Evolutionary conservation across 2,329 filamentous ascomycete genomes (phyloP).

Genomic region (Helminthosporium solani): DNA sequence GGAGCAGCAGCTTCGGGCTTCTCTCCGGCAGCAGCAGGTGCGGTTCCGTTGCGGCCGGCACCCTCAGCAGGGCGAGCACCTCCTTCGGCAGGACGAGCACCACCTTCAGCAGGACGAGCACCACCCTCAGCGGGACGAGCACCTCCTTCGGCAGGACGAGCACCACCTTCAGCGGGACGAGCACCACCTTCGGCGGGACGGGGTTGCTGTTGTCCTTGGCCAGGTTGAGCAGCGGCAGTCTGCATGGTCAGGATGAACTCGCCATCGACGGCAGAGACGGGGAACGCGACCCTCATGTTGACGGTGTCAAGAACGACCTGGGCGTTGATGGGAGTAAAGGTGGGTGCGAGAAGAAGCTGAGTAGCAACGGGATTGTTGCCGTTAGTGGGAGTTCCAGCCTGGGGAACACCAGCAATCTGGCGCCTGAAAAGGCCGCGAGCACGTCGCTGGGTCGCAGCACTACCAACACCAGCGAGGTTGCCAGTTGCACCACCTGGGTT

Average conservation of each 20-base stretch:
- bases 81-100: constrained; percentile 8
- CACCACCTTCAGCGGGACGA: constrained; percentile 5
- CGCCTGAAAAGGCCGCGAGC: constrained; percentile 31
- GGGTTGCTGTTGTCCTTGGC: constrained; percentile 6
- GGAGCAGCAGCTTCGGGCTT: neutral
- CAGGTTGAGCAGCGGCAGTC: constrained; percentile 14
- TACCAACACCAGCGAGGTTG: constrained; percentile 26
- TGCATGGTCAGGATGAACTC: constrained; percentile 41
- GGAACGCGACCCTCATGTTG: constrained; percentile 41
- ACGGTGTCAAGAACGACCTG: constrained; percentile 36
- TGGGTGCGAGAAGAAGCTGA: constrained; percentile 37
- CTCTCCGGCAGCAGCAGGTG: constrained; percentile 1
- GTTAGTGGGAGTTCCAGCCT: constrained; percentile 28
- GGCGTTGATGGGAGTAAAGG: constrained; percentile 39
- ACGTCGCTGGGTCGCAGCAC: constrained; percentile 17
- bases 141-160: constrained; percentile 3
- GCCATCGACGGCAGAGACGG: constrained; percentile 38
- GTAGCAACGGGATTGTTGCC: constrained; percentile 37
- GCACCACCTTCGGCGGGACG: constrained; percentile 3
- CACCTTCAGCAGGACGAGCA: constrained; percentile 3
- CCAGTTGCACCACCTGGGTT: constrained; percentile 41
- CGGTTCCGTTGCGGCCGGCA: constrained; percentile 13
- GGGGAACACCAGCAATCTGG: constrained; percentile 15
- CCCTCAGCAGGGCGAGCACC: constrained; percentile 7
- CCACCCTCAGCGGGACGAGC: neutral